Percentiles rank a stretch among this genome's conserved stretches.
These are phyloP conservation scores for Haberlea rhodopensis DNA, from an alignment of 257 asterid species.

Conservation along the genomic window DNA sequence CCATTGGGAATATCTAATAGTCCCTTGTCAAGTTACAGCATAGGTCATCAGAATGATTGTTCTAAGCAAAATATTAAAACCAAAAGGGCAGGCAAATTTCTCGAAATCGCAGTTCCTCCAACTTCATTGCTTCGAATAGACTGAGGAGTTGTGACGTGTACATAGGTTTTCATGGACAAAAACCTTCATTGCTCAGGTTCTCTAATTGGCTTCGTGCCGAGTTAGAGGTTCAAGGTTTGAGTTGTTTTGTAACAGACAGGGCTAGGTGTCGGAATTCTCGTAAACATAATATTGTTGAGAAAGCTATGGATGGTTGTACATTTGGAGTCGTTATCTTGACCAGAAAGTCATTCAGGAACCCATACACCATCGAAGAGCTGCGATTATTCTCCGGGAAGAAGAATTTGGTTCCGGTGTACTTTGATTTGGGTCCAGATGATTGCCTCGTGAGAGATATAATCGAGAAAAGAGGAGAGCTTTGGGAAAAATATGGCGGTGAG, in stretches of 20 bases:
- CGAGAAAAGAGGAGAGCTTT: conserved; percentile 85
- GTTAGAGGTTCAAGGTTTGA: conserved; percentile 78
- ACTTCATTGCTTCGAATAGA: conserved; percentile 55
- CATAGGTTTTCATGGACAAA: conserved; percentile 80
- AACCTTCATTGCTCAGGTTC: conserved; percentile 57
- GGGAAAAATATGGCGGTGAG: conserved; percentile 97
- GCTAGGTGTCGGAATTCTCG: conserved; percentile 63
- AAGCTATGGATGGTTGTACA: conserved; percentile 74
- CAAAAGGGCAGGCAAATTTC: conserved; percentile 41
- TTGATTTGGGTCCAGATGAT: conserved; percentile 83
- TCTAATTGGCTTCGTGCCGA: conserved; percentile 90
- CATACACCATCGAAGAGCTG: conserved; percentile 85
- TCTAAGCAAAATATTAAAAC: conserved; percentile 44
- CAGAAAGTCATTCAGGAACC: conserved; percentile 76
- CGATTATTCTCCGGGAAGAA: conserved; percentile 82
- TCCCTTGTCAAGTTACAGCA: conserved; percentile 41
- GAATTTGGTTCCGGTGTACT: conserved; percentile 85
- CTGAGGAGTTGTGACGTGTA: conserved; percentile 76
- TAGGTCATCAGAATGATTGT: conserved; percentile 37
- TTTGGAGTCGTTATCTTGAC: conserved; percentile 86
- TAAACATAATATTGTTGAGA: conserved; percentile 62
- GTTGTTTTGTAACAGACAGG: conserved; percentile 77
- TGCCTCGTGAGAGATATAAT: conserved; percentile 85
- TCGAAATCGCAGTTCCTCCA: conserved; percentile 49
- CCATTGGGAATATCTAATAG: conserved; percentile 49